These are phyloP conservation scores for Fusarium annulatum DNA, from an alignment of 2,329 filamentous ascomycete genomes.

Conservation along the genomic window DNA sequence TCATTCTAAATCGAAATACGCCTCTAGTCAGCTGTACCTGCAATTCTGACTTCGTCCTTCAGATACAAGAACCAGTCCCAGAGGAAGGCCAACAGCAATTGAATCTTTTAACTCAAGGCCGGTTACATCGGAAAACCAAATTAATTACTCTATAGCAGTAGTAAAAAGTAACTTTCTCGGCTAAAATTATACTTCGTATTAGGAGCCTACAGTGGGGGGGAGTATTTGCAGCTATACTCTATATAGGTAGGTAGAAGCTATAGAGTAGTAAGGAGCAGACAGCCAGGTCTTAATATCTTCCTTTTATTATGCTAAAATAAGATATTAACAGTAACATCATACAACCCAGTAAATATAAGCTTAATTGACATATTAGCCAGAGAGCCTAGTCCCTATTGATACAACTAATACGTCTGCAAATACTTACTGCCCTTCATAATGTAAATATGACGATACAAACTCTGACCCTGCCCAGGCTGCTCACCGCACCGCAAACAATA, in stretches of 20 bases:
- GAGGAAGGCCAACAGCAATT: too few species aligned
- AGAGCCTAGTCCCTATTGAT: not conserved
- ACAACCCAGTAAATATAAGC: not conserved
- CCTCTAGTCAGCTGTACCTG: too few species aligned
- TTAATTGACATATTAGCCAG: too few species aligned
- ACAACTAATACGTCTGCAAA: not conserved
- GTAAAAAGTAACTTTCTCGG: not conserved
- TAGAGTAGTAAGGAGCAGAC: too few species aligned
- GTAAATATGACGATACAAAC: not conserved
- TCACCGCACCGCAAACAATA: not conserved
- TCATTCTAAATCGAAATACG: too few species aligned
- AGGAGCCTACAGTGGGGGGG: not conserved
- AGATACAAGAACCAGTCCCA: rapidly evolving
- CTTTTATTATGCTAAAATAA: not conserved
- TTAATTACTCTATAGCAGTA: not conserved
- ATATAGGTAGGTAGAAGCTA: too few species aligned
- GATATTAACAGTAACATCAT: not conserved
- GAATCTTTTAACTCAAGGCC: not conserved
- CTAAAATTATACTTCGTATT: not conserved
- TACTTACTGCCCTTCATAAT: not conserved
- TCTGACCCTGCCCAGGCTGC: not conserved
- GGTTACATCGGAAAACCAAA: not conserved
- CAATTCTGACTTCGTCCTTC: rapidly evolving
- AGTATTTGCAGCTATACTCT: too few species aligned
- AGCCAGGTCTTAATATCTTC: not conserved